phyloP scores from a whole-genome alignment of 2,329 filamentous ascomycete species.

The Colletotrichum sp. region DNA sequence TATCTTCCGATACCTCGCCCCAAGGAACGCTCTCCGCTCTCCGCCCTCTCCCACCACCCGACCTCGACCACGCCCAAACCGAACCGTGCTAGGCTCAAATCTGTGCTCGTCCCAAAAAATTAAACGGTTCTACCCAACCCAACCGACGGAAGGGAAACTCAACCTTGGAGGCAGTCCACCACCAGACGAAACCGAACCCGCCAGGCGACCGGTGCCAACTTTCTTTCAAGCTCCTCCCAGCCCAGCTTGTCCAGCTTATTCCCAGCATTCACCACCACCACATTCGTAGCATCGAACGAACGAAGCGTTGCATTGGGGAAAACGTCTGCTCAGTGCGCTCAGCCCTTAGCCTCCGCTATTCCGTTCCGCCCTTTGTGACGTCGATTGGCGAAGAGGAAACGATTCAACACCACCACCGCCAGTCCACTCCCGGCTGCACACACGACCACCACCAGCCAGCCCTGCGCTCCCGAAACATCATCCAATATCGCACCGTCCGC shows the following conservation, averaged over 20 bases:
- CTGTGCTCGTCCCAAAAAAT: not conserved
- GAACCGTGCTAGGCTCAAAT: not conserved
- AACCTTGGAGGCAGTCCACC: not conserved
- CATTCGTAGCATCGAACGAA: not conserved
- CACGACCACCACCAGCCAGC: not conserved
- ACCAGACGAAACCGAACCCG: conserved; percentile 6
- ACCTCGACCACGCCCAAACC: not conserved
- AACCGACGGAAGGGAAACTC: not conserved
- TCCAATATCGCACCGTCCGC: not conserved
- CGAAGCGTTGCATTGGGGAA: not conserved
- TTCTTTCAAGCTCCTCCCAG: conserved; percentile 10
- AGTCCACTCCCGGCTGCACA: not conserved
- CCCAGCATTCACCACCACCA: not conserved
- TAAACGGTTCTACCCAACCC: not conserved
- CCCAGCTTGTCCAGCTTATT: not conserved
- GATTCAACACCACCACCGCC: not conserved
- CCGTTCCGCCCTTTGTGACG: conserved; percentile 5
- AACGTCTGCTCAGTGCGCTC: not conserved
- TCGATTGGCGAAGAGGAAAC: conserved; percentile 11
- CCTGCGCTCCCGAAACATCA: not conserved
- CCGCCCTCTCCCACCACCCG: not conserved
- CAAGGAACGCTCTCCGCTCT: not conserved
- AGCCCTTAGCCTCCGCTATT: not conserved
- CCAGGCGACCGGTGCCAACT: conserved; percentile 15
- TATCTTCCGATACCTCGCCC: not conserved